phyloP scores from a whole-genome alignment of 352 stramenopile genomes.

The Pythium folliculosum region DNA sequence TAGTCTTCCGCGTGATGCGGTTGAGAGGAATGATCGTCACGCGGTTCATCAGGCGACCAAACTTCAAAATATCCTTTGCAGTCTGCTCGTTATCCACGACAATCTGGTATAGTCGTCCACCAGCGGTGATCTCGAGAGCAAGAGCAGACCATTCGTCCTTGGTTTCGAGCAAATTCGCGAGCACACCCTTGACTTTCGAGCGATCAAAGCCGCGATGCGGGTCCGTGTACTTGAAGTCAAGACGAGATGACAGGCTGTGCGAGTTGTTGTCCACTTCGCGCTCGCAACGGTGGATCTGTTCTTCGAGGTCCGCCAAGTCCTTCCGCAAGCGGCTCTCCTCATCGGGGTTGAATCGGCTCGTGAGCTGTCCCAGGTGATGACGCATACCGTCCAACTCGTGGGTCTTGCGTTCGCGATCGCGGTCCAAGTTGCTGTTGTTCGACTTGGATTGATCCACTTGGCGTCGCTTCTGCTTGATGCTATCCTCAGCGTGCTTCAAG shows the following conservation, averaged over 20 bases:
- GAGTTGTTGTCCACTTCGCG: constrained; percentile 93
- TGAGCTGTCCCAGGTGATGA: constrained; percentile 55
- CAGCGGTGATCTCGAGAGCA: constrained; percentile 97
- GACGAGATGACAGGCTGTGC: constrained; percentile 92
- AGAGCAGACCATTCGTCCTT: constrained; percentile 93
- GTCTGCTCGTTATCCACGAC: constrained; percentile 99
- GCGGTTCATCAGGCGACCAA: constrained; percentile 94
- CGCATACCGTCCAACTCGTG: constrained; percentile 69
- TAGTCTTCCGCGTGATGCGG: constrained; percentile 90
- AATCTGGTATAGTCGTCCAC: constrained; percentile 98
- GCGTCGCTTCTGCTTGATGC: constrained; percentile 70
- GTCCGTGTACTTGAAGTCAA: constrained; percentile 97
- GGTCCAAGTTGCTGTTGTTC: constrained; percentile 76
- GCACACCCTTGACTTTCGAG: constrained; percentile 95
- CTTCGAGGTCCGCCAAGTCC: constrained; percentile 58
- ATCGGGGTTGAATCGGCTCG: constrained; percentile 69
- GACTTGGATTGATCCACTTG: constrained; percentile 71
- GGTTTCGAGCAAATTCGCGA: constrained; percentile 96
- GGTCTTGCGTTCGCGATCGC: constrained; percentile 64
- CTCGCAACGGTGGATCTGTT: constrained; percentile 65
- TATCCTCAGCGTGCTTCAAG: constrained; percentile 92
- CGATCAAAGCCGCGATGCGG: constrained; percentile 94
- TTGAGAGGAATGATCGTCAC: constrained; percentile 99
- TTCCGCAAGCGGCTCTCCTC: constrained; percentile 71
- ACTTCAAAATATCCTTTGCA: constrained; percentile 97